These are phyloP conservation scores for Petasospora fabianii DNA, from an alignment of 1,139 yeast species.

Conservation along the genomic window DNA sequence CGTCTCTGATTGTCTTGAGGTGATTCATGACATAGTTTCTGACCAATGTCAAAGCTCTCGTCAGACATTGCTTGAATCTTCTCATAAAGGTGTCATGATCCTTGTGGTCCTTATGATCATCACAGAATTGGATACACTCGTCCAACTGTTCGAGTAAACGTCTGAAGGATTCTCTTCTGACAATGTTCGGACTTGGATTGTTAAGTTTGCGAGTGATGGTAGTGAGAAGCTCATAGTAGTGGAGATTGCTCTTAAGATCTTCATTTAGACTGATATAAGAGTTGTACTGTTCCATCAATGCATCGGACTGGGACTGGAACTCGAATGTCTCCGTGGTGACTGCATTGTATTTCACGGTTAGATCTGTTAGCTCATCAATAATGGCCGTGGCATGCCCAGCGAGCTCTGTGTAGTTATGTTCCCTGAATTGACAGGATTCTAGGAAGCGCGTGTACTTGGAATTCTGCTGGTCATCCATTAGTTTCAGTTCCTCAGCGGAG, in stretches of 20 bases:
- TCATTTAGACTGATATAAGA: slow-evolving; percentile 42
- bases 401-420: slow-evolving; percentile 33
- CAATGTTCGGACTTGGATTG: slow-evolving; percentile 64
- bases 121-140: slow-evolving; percentile 48
- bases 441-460: slow-evolving; percentile 39
- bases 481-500: slow-evolving; percentile 5
- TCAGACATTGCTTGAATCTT: slow-evolving; percentile 80
- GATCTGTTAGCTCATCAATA: slow-evolving; percentile 38
- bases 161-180: slow-evolving; percentile 52
- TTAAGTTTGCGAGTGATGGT: slow-evolving; percentile 65
- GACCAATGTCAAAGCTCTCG: slow-evolving; percentile 74
- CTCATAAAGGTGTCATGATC: slow-evolving; percentile 70
- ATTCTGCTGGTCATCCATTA: slow-evolving; percentile 34
- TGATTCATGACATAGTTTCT: slow-evolving; percentile 60
- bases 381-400: slow-evolving; percentile 41
- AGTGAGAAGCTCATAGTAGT: slow-evolving; percentile 68
- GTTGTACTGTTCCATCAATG: slow-evolving; percentile 48
- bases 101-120: slow-evolving; percentile 49
- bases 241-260: slow-evolving; percentile 51
- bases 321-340: slow-evolving; percentile 60
- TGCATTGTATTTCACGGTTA: slow-evolving; percentile 48
- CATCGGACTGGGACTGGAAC: slow-evolving; percentile 57
- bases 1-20: slow-evolving; percentile 45
- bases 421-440: slow-evolving; percentile 35
- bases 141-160: slow-evolving; percentile 58